A percentile compares a stretch with the other conserved stretches of the same genome.
phyloP scores from a whole-genome alignment of 1,284 basidiomycete species.

The Heterobasidion parviporum region DNA sequence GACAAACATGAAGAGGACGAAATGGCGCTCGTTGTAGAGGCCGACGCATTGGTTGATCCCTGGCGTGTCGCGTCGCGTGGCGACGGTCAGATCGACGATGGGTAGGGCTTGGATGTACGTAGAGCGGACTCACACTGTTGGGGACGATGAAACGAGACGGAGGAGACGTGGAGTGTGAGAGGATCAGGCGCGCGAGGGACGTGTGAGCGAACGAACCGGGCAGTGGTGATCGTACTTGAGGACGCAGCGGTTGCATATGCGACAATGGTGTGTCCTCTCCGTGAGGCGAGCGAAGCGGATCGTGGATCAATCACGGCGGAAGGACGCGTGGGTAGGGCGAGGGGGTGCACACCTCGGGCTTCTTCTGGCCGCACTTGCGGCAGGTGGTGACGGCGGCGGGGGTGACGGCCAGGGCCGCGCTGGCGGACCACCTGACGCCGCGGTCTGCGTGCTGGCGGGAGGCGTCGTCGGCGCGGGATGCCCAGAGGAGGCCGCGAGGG shows the following conservation, averaged over 20 bases:
- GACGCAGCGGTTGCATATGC: conserved; percentile 87
- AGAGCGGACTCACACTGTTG: neutral
- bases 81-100: neutral
- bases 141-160: conserved; percentile 32
- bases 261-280: conserved; percentile 92
- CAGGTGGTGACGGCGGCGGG: conserved; percentile 52
- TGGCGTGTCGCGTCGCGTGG: conserved; percentile 20
- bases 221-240: conserved; percentile 95
- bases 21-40: conserved; percentile 92
- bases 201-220: conserved; percentile 48
- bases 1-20: conserved; percentile 88
- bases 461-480: conserved; percentile 24
- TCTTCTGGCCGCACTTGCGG: conserved; percentile 57
- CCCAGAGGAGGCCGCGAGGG: conserved; percentile 47
- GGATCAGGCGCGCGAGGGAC: neutral
- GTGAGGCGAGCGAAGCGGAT: conserved; percentile 1
- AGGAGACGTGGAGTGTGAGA: conserved; percentile 5
- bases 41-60: conserved; percentile 99
- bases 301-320: neutral
- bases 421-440: conserved; percentile 28
- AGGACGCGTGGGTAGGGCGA: neutral
- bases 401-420: conserved; percentile 37
- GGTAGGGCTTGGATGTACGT: too few species aligned
- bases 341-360: conserved; percentile 68
- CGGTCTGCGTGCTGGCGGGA: conserved; percentile 20